Evolutionary conservation across 169 alveolate genomes (phyloP), one percentile per base, ranked within the genome.

Genomic region (Babesia microti): DNA sequence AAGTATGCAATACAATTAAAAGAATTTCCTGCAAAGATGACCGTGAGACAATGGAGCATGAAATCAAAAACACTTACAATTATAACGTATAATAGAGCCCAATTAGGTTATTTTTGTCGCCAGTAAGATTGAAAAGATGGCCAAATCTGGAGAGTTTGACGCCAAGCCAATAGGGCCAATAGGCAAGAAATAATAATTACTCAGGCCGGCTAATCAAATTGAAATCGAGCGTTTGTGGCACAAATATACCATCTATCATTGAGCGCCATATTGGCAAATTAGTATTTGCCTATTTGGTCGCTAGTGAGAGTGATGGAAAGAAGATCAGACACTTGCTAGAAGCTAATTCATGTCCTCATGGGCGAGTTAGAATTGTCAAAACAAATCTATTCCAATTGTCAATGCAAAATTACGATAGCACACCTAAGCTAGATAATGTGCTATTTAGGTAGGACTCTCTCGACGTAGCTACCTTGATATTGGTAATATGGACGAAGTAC

Each of bases 141-240:
- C 35, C 2, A 18, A 21, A 0, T 15, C 22, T 12, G 59, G 41
- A 15, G 15, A 46, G 14, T 65, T 65, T 21, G 22, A 5, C 5
- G 52, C 53, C 30, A 39, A 14, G 21, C 76, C 76, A 11, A 65
- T 65, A 40, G 76, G 76, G 14, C 76, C 76, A 12, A 53, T 65
- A 52, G 26, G 30, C 30, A 28, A 28, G 11, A 12, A 29, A 29
- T 7, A 29, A 7, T 11, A 29, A 7, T 7, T 29, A 29, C 12
- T 29, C 12, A 11, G 7, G 12, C 11, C 7, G 36, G 7, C 12
- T 29, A 29, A 7, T 11, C 36, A 29, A 7, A 7, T 29, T 9
- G 11, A 30, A 30, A 30, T 9, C 11, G 11, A 9, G 36, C 11
- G 36, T 9, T 30, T 30, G 9, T 29, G 76, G 76, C n/a, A 70